Conservation (phyloP, 768 basidiomycete species). For the Mycena epipterygia region DNA sequence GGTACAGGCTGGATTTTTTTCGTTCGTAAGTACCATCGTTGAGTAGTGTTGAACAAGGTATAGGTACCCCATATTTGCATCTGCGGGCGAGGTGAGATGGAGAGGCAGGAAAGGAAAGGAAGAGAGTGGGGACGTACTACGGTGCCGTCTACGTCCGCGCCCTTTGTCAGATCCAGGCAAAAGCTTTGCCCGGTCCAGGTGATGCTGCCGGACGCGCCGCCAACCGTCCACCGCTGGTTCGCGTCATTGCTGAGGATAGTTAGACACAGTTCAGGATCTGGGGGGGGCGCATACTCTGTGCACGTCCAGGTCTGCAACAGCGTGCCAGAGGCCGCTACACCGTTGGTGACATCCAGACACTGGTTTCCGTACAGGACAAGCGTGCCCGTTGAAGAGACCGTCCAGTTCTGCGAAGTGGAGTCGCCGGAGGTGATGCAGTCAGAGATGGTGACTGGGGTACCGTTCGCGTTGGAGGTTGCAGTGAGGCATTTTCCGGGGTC, state of each 20-base stretch:
- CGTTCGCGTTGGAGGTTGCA: too few relatives aligned
- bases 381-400: too few relatives aligned
- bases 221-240: slow-evolving; percentile 23
- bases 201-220: slow-evolving; percentile 24
- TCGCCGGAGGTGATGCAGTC: too few relatives aligned
- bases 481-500: too few relatives aligned
- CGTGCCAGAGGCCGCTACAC: too few relatives aligned
- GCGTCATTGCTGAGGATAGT: slow-evolving; percentile 21
- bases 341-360: too few relatives aligned
- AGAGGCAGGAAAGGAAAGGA: slow-evolving; percentile 16
- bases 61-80: slow-evolving; percentile 29
- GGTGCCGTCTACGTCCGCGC: slow-evolving; percentile 21
- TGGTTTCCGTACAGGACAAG: too few relatives aligned
- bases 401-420: too few relatives aligned
- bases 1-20: slow-evolving; percentile 24
- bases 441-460: too few relatives aligned
- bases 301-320: slow-evolving; percentile 19
- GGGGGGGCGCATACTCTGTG: slow-evolving; percentile 10
- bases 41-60: too few relatives aligned
- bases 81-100: slow-evolving; percentile 16
- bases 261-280: slow-evolving; percentile 9
- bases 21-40: neutral
- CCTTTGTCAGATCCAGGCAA: slow-evolving; percentile 27
- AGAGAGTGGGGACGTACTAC: slow-evolving; percentile 17
- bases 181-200: slow-evolving; percentile 18